Evolutionary conservation across 139 green algal species (phyloP).

Genomic region (Chlorella sp.): DNA sequence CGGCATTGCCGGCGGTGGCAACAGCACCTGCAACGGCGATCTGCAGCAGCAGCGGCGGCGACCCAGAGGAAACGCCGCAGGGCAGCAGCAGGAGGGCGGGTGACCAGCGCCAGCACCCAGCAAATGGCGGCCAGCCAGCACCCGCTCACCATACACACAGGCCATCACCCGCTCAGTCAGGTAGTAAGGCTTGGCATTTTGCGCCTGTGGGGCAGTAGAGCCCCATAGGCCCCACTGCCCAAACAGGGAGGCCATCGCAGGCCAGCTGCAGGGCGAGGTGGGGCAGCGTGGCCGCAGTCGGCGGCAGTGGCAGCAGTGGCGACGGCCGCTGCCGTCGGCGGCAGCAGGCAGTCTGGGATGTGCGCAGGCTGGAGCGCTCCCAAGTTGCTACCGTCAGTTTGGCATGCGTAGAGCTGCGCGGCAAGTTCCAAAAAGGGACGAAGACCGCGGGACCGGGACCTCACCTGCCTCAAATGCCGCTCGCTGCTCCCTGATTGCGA

Average conservation of each 20-base stretch:
- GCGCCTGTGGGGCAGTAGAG: not conserved
- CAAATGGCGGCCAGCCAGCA: not conserved
- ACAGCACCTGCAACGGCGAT: not conserved
- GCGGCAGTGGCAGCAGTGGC: not conserved
- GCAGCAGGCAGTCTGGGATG: not conserved
- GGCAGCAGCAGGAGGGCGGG: not conserved
- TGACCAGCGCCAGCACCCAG: not conserved
- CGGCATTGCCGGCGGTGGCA: too few relatives aligned
- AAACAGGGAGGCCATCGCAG: not conserved
- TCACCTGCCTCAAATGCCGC: too few relatives aligned
- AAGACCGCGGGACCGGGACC: too few relatives aligned
- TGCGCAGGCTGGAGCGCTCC: too few relatives aligned
- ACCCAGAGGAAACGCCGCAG: not conserved
- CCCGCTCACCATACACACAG: constrained; percentile 28
- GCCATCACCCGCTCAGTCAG: constrained; percentile 41
- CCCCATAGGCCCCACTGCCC: constrained; percentile 18
- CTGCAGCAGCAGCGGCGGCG: not conserved
- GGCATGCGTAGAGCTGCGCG: too few relatives aligned
- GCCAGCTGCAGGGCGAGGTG: not conserved
- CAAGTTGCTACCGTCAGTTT: too few relatives aligned
- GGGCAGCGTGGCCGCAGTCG: not conserved
- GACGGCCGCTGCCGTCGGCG: not conserved
- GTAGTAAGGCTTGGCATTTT: constrained; percentile 32
- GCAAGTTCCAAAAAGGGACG: too few relatives aligned
- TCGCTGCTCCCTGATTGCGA: too few relatives aligned